Percentiles rank a stretch among this genome's conserved stretches.
Conservation (phyloP, 768 basidiomycete genomes). For the Termitomyces sp. region DNA sequence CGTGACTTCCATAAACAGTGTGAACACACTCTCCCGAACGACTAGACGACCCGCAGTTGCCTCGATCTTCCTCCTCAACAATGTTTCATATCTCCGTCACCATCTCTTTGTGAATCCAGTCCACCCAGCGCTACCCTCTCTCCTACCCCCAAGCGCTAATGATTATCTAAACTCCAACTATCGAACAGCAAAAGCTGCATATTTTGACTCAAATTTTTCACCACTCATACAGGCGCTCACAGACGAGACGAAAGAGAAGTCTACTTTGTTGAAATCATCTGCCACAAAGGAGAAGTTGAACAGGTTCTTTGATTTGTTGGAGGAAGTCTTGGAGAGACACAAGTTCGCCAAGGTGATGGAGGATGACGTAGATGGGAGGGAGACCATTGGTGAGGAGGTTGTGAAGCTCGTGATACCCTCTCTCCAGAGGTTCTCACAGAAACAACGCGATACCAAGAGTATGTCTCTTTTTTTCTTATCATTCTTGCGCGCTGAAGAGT, state of each 20-base stretch:
- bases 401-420: conserved; percentile 72
- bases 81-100: conserved; percentile 62
- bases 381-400: conserved; percentile 63
- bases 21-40: conserved; percentile 58
- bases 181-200: conserved; percentile 77
- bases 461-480: conserved; percentile 19
- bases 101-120: conserved; percentile 49
- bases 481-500: conserved; percentile 1
- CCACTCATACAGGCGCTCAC: conserved; percentile 66
- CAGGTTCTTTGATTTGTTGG: conserved; percentile 73
- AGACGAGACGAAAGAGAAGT: conserved; percentile 57
- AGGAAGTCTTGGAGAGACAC: conserved; percentile 77
- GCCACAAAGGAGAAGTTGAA: conserved; percentile 80
- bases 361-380: conserved; percentile 59
- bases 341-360: conserved; percentile 61
- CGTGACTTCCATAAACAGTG: conserved; percentile 51
- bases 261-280: conserved; percentile 25
- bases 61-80: conserved; percentile 78
- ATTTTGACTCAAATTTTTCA: conserved; percentile 80
- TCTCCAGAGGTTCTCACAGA: conserved; percentile 68
- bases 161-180: conserved; percentile 64
- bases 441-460: conserved; percentile 79
- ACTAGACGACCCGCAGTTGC: conserved; percentile 59
- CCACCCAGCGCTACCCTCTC: conserved; percentile 35
- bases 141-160: conserved; percentile 57